Conservation (phyloP, 768 basidiomycete genomes). For the Aureoboletus auriporus region DNA sequence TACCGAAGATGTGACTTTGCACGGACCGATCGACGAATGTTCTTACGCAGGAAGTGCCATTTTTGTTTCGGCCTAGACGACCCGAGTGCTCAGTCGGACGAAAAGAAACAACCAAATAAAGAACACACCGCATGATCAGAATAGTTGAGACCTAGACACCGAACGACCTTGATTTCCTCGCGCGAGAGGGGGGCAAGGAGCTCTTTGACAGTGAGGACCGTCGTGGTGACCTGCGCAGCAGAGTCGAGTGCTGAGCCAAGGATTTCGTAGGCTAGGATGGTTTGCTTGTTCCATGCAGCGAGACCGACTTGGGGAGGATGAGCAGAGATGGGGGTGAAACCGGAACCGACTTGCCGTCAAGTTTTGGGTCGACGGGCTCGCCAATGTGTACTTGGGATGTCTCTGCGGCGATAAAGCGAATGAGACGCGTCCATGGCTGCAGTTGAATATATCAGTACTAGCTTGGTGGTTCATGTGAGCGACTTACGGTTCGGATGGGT, state of each 20-base stretch:
- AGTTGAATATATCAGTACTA: not conserved
- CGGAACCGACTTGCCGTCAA: conserved; percentile 49
- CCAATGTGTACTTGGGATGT: conserved; percentile 73
- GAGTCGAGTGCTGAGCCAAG: conserved; percentile 66
- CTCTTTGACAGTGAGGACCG: conserved; percentile 63
- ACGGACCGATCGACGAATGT: not conserved
- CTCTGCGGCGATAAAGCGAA: conserved; percentile 77
- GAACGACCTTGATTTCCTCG: conserved; percentile 63
- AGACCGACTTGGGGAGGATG: conserved; percentile 49
- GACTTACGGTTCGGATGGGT: conserved; percentile 53
- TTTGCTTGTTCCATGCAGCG: conserved; percentile 45
- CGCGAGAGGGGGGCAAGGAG: conserved; percentile 67
- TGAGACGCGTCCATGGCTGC: conserved; percentile 66
- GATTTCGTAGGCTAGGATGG: conserved; percentile 70
- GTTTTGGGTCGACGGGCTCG: conserved; percentile 61
- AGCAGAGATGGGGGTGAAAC: not conserved
- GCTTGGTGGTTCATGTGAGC: not conserved
- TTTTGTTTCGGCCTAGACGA: conserved; percentile 59
- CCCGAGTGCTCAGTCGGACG: not conserved
- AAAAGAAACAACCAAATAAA: not conserved
- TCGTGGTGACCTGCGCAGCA: conserved; percentile 57
- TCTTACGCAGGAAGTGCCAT: conserved; percentile 60
- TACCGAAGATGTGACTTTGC: not conserved
- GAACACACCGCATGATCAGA: conserved; percentile 70
- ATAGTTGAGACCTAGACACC: conserved; percentile 81